Percentiles rank a stretch among this genome's conserved stretches.
Evolutionary conservation across 768 basidiomycete species (phyloP).

Genomic region (Boletus fagicola): DNA sequence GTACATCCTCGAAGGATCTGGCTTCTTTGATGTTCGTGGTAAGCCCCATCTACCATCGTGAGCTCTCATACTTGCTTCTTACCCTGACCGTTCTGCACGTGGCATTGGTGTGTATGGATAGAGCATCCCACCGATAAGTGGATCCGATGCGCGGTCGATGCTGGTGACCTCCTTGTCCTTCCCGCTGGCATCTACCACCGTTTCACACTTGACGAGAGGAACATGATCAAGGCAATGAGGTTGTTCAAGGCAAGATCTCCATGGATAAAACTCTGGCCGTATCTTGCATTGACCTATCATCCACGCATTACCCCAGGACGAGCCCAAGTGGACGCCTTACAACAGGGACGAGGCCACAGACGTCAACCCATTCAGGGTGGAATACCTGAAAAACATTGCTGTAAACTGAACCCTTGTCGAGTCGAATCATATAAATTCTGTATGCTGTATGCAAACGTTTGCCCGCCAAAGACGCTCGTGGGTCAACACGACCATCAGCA

Average conservation of each 20-base stretch:
- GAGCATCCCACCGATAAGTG: slow-evolving; percentile 68
- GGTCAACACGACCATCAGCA: not conserved
- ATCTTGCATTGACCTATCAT: not conserved
- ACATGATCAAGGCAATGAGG: slow-evolving; percentile 74
- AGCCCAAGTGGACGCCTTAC: slow-evolving; percentile 86
- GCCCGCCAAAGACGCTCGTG: not conserved
- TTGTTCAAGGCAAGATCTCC: slow-evolving; percentile 68
- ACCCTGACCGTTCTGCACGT: not conserved
- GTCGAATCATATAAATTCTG: not conserved
- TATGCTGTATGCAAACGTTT: not conserved
- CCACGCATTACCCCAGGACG: slow-evolving; percentile 53
- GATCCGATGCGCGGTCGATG: slow-evolving; percentile 74
- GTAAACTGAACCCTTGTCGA: slow-evolving; percentile 25
- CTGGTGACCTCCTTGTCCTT: slow-evolving; percentile 83
- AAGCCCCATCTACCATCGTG: slow-evolving; percentile 19
- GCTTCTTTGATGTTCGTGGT: slow-evolving; percentile 93
- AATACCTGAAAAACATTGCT: slow-evolving; percentile 55
- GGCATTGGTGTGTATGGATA: slow-evolving; percentile 23
- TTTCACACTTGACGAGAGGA: slow-evolving; percentile 79
- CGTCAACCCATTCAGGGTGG: slow-evolving; percentile 55
- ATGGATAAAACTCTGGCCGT: not conserved
- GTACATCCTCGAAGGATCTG: slow-evolving; percentile 81
- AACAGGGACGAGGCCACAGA: slow-evolving; percentile 65
- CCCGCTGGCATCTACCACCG: slow-evolving; percentile 94
- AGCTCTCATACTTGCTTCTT: not conserved